Evolutionary conservation across 768 basidiomycete genomes (phyloP).

Genomic region (Lentinula raphanica): DNA sequence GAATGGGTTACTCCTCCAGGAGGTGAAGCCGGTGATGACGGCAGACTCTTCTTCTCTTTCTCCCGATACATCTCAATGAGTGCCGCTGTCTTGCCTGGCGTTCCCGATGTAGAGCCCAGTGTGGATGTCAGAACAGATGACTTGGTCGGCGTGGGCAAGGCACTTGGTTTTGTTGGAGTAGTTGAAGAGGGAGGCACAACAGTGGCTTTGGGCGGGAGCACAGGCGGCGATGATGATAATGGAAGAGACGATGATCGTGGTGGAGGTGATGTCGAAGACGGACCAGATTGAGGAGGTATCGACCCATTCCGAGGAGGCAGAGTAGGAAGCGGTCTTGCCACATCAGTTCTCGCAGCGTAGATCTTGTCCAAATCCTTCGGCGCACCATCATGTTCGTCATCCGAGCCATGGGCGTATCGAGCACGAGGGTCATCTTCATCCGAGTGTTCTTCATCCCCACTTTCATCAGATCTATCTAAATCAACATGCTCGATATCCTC

Average conservation of each 20-base stretch:
- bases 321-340: constrained; percentile 23
- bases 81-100: constrained; percentile 63
- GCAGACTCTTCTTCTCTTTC: constrained; percentile 43
- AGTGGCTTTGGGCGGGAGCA: neutral
- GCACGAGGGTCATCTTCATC: constrained; percentile 21
- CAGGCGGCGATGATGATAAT: neutral
- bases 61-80: constrained; percentile 87
- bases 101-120: constrained; percentile 13
- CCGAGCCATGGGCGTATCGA: constrained; percentile 11
- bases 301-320: neutral
- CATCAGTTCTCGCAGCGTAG: neutral
- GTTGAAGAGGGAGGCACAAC: neutral
- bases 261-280: neutral
- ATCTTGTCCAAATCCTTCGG: constrained; percentile 8
- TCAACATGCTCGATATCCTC: neutral
- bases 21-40: constrained; percentile 26
- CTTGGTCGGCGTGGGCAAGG: neutral
- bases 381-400: constrained; percentile 20
- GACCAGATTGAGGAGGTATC: neutral
- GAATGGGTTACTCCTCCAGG: constrained; percentile 11
- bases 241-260: neutral
- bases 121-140: neutral
- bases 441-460: constrained; percentile 17
- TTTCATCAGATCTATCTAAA: constrained; percentile 12
- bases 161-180: neutral